Evolutionary conservation across 192 early-diverging fungal species (phyloP).

Genomic region (Coemansia sp.): DNA sequence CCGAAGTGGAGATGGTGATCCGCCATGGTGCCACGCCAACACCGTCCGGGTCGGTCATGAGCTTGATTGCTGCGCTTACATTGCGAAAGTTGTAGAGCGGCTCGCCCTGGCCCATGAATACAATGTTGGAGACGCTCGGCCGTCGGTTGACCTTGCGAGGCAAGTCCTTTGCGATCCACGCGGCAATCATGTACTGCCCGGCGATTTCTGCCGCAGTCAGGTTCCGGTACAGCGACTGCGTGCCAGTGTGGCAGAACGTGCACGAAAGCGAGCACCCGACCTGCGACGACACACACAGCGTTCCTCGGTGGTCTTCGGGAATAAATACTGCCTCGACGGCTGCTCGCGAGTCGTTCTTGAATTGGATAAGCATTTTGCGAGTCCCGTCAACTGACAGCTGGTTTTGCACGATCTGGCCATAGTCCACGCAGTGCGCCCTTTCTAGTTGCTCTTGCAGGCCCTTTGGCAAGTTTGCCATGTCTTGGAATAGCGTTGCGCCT

Average conservation of each 20-base stretch:
- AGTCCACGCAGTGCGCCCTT: conserved; percentile 57
- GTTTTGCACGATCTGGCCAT: conserved; percentile 60
- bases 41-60: conserved; percentile 63
- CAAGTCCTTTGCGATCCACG: conserved; percentile 63
- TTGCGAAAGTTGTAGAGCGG: conserved; percentile 84
- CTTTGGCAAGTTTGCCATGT: conserved; percentile 68
- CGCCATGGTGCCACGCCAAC: conserved; percentile 71
- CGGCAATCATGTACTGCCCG: conserved; percentile 71
- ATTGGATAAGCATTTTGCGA: conserved; percentile 66
- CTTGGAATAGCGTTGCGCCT: conserved; percentile 66
- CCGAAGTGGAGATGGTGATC: conserved; percentile 84
- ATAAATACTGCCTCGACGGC: conserved; percentile 81
- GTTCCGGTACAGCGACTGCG: conserved; percentile 79
- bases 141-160: conserved; percentile 55
- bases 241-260: conserved; percentile 91
- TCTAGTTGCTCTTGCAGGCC: conserved; percentile 56
- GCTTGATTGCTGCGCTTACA: conserved; percentile 61
- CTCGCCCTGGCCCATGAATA: conserved; percentile 95
- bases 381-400: conserved; percentile 63
- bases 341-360: conserved; percentile 58
- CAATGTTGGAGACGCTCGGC: conserved; percentile 73
- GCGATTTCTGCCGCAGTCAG: conserved; percentile 72
- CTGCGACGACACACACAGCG: conserved; percentile 82
- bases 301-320: conserved; percentile 67
- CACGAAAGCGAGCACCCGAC: conserved; percentile 88